phyloP scores from a whole-genome alignment of 2,329 filamentous ascomycete species.

The Tothia fuscella region DNA sequence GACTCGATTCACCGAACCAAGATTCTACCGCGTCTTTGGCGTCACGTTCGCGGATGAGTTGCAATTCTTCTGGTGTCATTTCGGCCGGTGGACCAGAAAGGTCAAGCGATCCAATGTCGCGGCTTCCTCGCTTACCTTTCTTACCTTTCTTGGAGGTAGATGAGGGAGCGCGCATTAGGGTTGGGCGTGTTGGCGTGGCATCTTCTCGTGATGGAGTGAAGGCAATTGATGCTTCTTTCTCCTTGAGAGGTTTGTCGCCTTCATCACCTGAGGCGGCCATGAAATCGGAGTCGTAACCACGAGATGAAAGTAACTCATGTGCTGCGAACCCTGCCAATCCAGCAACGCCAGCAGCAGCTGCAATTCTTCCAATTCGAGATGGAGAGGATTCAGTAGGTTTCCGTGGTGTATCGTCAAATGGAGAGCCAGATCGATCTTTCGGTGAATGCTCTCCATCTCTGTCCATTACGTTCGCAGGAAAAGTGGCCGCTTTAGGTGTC shows the following conservation, averaged over 20 bases:
- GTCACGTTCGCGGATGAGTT: conserved; percentile 5
- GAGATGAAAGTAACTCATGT: conserved; percentile 9
- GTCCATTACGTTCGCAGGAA: conserved; percentile 5
- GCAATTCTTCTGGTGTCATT: conserved; percentile 1
- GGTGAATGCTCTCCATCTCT: not conserved
- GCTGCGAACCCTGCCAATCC: conserved; percentile 8
- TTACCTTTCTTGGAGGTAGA: conserved; percentile 21
- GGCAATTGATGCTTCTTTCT: conserved; percentile 6
- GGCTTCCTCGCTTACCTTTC: conserved; percentile 13
- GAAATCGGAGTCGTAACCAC: not conserved
- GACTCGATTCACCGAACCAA: conserved; percentile 1
- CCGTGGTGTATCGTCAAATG: conserved; percentile 1
- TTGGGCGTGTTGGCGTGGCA: conserved; percentile 13
- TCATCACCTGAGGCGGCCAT: conserved; percentile 5
- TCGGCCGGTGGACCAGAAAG: not conserved
- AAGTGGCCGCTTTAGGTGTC: conserved; percentile 50
- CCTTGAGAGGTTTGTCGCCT: not conserved
- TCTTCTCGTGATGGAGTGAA: conserved; percentile 9
- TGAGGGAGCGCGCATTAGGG: conserved; percentile 15
- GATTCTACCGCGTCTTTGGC: conserved; percentile 7
- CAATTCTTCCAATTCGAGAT: not conserved
- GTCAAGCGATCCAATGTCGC: not conserved
- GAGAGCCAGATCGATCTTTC: not conserved
- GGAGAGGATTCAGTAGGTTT: not conserved
- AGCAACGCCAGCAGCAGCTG: conserved; percentile 5